Evolutionary conservation across 805 yeast species (phyloP), one percentile per base, ranked within the genome.

Genomic region (Yarrowia bubula): DNA sequence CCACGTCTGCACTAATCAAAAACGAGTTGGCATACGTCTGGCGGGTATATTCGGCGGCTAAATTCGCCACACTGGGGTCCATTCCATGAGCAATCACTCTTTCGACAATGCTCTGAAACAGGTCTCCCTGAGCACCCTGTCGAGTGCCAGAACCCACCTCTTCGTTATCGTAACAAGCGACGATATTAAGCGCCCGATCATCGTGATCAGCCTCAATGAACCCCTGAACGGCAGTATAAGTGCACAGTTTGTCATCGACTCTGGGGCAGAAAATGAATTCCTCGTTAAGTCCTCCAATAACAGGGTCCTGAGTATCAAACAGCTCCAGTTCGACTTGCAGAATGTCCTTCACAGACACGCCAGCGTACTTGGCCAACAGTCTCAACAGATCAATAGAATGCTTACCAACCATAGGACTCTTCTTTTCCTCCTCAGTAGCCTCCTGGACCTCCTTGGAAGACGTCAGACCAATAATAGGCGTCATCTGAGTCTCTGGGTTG

Each of bases 251-350:
- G 77, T 90, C 96, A 74, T 90, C 97, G 58, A 90, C 79, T 73
- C 97, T 84, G 53, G 96, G 96, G 8, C 90, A 88, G 75, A 83
- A 88, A 65, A 90, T 74, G 75, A 90, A 89, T 70, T 90, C 96
- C 68, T 84, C 80, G 69, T 84, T 84, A 68, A 91, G 77, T 4
- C 97, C 96, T 66, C 95, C 96, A 68, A 87, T 76, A 11, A 84
- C 75, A 58, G 95, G 95, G 71, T 84, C 86, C 77, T 90, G 96
- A 33, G 88, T 87, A 73, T 90, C 96, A 73, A 83, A 91, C 66
- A 90, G 76, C 72, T 90, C 92, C 70, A 91, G 81, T 70, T 90
- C 97, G 71, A 88, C 75, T 72, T 86, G 89, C 62, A 85, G 75
- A 67, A 90, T 78, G 71, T 89, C 87, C 58, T 80, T 77, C 39